Evolutionary conservation across 192 early-diverging fungal species (phyloP), one percentile per base, ranked within the genome.

Genomic region (Linnemannia elongata): DNA sequence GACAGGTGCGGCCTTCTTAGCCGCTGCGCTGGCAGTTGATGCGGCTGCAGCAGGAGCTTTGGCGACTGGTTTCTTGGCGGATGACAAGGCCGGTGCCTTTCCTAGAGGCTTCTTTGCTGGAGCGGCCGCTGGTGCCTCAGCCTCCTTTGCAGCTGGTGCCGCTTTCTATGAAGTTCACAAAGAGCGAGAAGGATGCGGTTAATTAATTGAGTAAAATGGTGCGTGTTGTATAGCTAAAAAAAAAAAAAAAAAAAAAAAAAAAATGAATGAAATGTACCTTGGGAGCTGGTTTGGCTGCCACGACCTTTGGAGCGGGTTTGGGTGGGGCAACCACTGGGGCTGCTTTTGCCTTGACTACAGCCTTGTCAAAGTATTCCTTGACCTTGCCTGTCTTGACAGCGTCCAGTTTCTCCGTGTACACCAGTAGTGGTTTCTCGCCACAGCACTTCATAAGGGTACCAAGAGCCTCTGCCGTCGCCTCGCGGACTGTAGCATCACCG

Each of bases 401-500:
- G 78, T 99, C 99, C 47, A 99, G 77, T 8, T 94, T 93, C 45
- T 97, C 98, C 18, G 96, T 83, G 86, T 94, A 96, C 0, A 93
- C 87, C 71, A 95, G 77, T 82, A 97, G 87, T 8, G 93, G 89
- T 22, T 95, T 94, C 60, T 97, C 96, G 4, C 96, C 94, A 9
- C 97, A 94, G 24, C 96, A 91, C 85, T 96, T 96, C 90, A 97
- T 96, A 72, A 99, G 85, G 1, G 96, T 97, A 9, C 97, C 99
- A 20, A 99, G 80, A 33, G 94, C 95, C 81, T 98, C 97, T 0
- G 95, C 94, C 10, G 94, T 92, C 18, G 94, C 93, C 44, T 98
- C 97, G 78, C 99, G 94, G 47, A 97, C 96, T 35, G 90, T 89
- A 4, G 93, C 93, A 83, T 95, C 96, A 52, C 95, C 92, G 82